Conservation (phyloP, 768 basidiomycete genomes). For the Mrakia frigida region DNA sequence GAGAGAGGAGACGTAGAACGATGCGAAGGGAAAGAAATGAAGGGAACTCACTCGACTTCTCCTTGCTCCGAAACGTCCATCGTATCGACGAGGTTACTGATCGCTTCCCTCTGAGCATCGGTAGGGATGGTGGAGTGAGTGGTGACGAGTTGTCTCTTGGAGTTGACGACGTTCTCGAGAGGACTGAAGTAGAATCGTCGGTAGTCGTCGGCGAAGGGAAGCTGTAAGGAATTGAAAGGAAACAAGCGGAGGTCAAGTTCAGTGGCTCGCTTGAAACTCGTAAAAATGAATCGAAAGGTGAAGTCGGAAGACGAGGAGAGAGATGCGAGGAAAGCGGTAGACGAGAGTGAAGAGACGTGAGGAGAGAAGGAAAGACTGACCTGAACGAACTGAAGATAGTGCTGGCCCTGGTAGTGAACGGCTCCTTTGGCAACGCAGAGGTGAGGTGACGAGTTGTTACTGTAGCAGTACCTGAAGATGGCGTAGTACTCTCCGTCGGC, state of each 20-base stretch:
- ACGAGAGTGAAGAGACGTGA: not conserved
- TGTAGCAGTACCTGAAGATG: constrained; percentile 74
- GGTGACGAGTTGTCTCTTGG: constrained; percentile 64
- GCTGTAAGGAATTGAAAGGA: constrained; percentile 48
- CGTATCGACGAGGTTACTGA: constrained; percentile 79
- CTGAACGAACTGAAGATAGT: constrained; percentile 78
- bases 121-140: constrained; percentile 82
- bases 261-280: too few species aligned
- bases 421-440: constrained; percentile 59
- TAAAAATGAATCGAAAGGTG: not conserved
- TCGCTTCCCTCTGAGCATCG: constrained; percentile 65
- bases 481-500: constrained; percentile 58
- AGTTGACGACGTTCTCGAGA: constrained; percentile 64
- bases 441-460: constrained; percentile 62
- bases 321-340: too few species aligned
- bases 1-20: not conserved
- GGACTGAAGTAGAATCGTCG: constrained; percentile 82
- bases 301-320: not conserved
- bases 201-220: constrained; percentile 94
- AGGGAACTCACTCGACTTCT: constrained; percentile 60
- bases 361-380: constrained; percentile 48
- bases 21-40: not conserved
- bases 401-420: constrained; percentile 52
- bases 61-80: constrained; percentile 80
- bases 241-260: not conserved